phyloP scores from a whole-genome alignment of 352 stramenopile genomes.

The Pythium pectinolyticum region DNA sequence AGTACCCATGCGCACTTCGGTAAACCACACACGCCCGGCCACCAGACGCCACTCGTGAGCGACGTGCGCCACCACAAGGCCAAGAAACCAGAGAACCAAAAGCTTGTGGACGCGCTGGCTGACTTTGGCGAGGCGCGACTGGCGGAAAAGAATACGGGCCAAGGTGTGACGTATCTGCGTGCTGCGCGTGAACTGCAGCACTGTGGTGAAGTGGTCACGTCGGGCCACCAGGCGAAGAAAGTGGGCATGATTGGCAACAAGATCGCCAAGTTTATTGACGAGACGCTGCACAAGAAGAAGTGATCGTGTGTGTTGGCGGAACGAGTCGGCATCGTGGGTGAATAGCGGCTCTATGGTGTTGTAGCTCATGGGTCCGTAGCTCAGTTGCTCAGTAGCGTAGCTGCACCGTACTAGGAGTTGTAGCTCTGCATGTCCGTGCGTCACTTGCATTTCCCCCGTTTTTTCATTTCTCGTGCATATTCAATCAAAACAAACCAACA shows the following conservation, averaged over 20 bases:
- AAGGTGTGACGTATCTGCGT: constrained; percentile 62
- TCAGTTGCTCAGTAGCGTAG: too few species aligned
- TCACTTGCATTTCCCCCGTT: too few species aligned
- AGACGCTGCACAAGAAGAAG: constrained; percentile 25
- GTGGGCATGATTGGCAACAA: constrained; percentile 63
- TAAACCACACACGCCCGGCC: constrained; percentile 19
- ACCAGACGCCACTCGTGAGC: constrained; percentile 46
- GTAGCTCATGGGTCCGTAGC: too few species aligned
- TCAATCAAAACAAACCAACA: too few species aligned
- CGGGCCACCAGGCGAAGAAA: constrained; percentile 48
- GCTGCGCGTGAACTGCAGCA: constrained; percentile 55
- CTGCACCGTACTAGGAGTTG: too few species aligned
- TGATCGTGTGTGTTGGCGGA: too few species aligned
- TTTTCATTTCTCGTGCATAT: too few species aligned
- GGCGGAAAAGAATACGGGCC: constrained; percentile 50
- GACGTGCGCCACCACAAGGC: constrained; percentile 49
- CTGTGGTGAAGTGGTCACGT: constrained; percentile 48
- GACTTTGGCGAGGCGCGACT: constrained; percentile 62
- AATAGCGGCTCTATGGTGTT: too few species aligned
- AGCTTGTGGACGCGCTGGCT: constrained; percentile 59
- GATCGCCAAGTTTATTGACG: constrained; percentile 58
- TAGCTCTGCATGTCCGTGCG: too few species aligned
- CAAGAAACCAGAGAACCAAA: constrained; percentile 52
- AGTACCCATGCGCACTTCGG: constrained; percentile 25
- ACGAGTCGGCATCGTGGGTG: too few species aligned